Conservation (phyloP, 139 green algal species). For the Eudorina sp. region DNA sequence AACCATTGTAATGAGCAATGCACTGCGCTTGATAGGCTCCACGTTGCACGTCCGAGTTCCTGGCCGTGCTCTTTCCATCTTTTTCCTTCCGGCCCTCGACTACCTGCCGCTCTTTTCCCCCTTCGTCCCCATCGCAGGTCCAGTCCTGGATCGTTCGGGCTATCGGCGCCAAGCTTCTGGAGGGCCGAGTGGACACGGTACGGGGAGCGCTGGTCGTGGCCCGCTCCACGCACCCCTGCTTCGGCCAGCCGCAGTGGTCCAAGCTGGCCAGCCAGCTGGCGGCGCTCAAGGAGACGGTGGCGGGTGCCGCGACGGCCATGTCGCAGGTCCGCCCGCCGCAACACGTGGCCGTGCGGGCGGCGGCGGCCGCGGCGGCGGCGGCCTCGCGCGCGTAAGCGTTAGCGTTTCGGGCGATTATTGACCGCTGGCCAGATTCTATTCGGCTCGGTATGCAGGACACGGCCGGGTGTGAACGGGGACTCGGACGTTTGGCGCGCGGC, state of each 20-base stretch:
- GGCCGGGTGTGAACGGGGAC: no score
- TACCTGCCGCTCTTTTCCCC: no score
- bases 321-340: background rate
- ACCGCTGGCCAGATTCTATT: no score
- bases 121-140: slow-evolving; percentile 14
- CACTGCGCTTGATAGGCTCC: no score
- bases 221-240: slow-evolving; percentile 63
- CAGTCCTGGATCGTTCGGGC: slow-evolving; percentile 65
- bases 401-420: no score
- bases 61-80: no score
- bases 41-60: no score
- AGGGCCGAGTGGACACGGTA: slow-evolving; percentile 70
- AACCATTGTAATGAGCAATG: no score
- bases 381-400: background rate
- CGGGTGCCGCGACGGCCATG: background rate
- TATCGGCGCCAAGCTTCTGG: slow-evolving; percentile 70
- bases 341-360: background rate
- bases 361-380: background rate
- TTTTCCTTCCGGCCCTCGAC: background rate
- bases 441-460: no score
- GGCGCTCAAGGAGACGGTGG: slow-evolving; percentile 40
- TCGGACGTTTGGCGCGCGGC: no score
- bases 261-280: slow-evolving; percentile 54
- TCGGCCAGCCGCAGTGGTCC: slow-evolving; percentile 60
- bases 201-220: slow-evolving; percentile 49